A percentile compares a stretch with the other conserved stretches of the same genome.
These are phyloP conservation scores for Phaeosphaeria sp. DNA, from an alignment of 2,329 filamentous ascomycete genomes.

Conservation along the genomic window DNA sequence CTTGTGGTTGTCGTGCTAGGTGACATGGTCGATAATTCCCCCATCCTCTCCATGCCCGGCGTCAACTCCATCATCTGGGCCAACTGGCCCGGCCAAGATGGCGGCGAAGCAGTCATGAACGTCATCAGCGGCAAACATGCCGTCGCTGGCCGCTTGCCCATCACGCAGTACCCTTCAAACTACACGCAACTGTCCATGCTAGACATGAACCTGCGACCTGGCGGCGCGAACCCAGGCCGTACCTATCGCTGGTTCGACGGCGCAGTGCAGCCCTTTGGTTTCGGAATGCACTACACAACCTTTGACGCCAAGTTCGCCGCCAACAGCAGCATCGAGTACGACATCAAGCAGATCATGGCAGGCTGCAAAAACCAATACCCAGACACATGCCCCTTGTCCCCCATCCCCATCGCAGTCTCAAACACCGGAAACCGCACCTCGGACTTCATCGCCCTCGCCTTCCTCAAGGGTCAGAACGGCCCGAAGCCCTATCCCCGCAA, in stretches of 20 bases:
- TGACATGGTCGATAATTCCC: slow-evolving; percentile 59
- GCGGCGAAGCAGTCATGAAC: slow-evolving; percentile 62
- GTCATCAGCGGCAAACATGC: slow-evolving; percentile 59
- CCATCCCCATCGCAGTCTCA: slow-evolving; percentile 48
- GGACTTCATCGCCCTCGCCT: slow-evolving; percentile 62
- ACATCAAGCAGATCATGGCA: slow-evolving; percentile 48
- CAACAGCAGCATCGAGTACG: slow-evolving; percentile 9
- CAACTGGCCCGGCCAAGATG: slow-evolving; percentile 66
- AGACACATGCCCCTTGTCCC: slow-evolving; percentile 49
- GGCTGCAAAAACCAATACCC: slow-evolving; percentile 38
- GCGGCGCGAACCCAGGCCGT: slow-evolving; percentile 55
- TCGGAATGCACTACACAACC: slow-evolving; percentile 65
- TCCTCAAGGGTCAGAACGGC: slow-evolving; percentile 56
- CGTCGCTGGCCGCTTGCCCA: slow-evolving; percentile 61
- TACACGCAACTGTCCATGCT: slow-evolving; percentile 62
- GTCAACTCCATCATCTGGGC: slow-evolving; percentile 63
- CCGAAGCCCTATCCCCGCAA: slow-evolving; percentile 61
- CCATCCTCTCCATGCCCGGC: slow-evolving; percentile 55
- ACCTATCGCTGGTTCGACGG: slow-evolving; percentile 66
- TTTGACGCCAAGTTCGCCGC: slow-evolving; percentile 46
- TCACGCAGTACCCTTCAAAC: slow-evolving; percentile 62
- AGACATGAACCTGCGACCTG: slow-evolving; percentile 62
- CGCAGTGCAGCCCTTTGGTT: slow-evolving; percentile 62
- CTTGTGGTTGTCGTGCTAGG: slow-evolving; percentile 62
- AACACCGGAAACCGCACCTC: slow-evolving; percentile 57